These are phyloP conservation scores for Candida dajiaensis DNA, from an alignment of 805 yeast species.

Conservation along the genomic window DNA sequence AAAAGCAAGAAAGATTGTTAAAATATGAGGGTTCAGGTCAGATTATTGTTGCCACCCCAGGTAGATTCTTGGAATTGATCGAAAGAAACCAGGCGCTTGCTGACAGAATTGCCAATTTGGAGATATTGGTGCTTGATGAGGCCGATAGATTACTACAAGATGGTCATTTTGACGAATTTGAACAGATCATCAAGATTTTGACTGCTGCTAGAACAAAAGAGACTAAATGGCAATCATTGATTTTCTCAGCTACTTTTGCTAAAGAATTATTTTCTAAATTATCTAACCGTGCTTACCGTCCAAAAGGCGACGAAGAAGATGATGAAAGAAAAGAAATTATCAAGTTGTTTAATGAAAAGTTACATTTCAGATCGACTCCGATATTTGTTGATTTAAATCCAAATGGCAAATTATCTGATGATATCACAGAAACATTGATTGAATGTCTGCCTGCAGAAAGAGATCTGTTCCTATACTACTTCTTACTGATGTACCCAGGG, in stretches of 20 bases:
- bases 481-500: slow-evolving; percentile 80
- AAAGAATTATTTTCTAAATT: slow-evolving; percentile 76
- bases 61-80: slow-evolving; percentile 78
- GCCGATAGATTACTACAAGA: slow-evolving; percentile 94
- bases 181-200: slow-evolving; percentile 66
- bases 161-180: slow-evolving; percentile 93
- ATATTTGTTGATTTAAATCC: slow-evolving; percentile 81
- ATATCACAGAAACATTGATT: slow-evolving; percentile 76
- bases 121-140: slow-evolving; percentile 75
- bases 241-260: slow-evolving; percentile 94
- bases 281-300: slow-evolving; percentile 32
- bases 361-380: slow-evolving; percentile 70
- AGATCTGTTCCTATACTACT: slow-evolving; percentile 86
- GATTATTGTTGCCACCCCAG: slow-evolving; percentile 91
- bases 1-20: slow-evolving; percentile 82
- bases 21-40: slow-evolving; percentile 60
- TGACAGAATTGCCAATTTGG: slow-evolving; percentile 36
- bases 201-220: slow-evolving; percentile 43
- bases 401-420: slow-evolving; percentile 65
- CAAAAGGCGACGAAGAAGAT: slow-evolving; percentile 24
- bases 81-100: slow-evolving; percentile 49
- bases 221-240: slow-evolving; percentile 68
- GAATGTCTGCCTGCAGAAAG: slow-evolving; percentile 90
- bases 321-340: slow-evolving; percentile 53
- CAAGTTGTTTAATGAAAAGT: slow-evolving; percentile 57